Evolutionary conservation across 2,329 filamentous ascomycete genomes (phyloP), one percentile per base, ranked within the genome.

Genomic region (Zasmidium citrigriseum): DNA sequence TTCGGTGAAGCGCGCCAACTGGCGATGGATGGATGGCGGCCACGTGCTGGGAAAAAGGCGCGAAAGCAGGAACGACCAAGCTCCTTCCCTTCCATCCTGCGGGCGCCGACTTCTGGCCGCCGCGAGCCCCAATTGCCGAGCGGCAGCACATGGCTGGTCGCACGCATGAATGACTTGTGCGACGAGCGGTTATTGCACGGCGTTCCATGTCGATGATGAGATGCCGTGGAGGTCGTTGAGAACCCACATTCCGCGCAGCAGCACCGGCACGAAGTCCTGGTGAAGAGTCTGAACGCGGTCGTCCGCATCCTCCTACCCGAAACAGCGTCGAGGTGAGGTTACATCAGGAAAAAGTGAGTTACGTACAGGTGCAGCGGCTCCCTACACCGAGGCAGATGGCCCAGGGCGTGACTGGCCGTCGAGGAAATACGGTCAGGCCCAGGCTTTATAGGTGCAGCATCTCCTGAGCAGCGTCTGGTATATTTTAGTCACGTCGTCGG

Each of bases 51-150:
- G 24, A 45, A 14, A 23, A 44, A 44, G 41, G 52, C 27, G 23
- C 38, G 52, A 18, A 56, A 56, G 47, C 54, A 56, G 54, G 54
- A 49, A 56, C 54, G 27, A 41, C 34, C 44, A 44, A 45, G 23
- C 44, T 49, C n/a, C 50, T 21, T 22, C 34, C 29, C 29, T 34
- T 21, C 50, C 21, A 45, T 24, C n/a, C 16, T 21, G 38, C 50
- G 29, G 18, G 50, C 50, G 23, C 29, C 45, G 54, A 56, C 54
- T 56, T 56, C 41, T 56, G 54, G 46, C 46, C 54, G 23, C 27
- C n/a, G n/a, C n/a, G n/a, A n/a, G 16, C 24, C 25, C 14, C 34
- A 27, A 29, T 50, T 56, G 47, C 46, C 54, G 54, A 51, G 25
- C 23, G 41, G 52, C 46, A 23, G 44, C n/a, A 46, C 44, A 34